Conservation (phyloP, 2,329 filamentous ascomycete genomes). For the Microdochium bolleyi region DNA sequence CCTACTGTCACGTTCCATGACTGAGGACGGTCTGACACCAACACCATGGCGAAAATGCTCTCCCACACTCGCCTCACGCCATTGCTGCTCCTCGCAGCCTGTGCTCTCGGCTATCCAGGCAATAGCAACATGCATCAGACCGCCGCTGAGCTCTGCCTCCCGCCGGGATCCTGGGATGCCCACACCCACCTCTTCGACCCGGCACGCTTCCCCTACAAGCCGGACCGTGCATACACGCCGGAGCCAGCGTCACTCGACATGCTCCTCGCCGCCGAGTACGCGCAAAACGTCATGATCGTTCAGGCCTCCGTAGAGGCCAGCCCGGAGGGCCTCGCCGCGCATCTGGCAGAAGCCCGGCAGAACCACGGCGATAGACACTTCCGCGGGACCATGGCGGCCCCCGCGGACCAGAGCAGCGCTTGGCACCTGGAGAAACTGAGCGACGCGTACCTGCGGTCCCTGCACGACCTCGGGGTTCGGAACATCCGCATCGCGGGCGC, state of each 20-base stretch:
- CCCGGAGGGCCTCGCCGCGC: background rate
- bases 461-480: background rate
- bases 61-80: background rate
- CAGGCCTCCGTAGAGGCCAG: background rate
- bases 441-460: background rate
- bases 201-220: background rate
- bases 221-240: background rate
- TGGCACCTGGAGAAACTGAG: background rate
- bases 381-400: background rate
- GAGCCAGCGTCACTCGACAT: background rate
- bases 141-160: background rate
- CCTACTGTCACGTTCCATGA: too few species aligned
- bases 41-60: background rate
- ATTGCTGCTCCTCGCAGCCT: background rate
- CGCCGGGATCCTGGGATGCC: background rate
- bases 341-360: background rate
- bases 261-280: background rate
- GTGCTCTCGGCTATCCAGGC: background rate
- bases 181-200: background rate
- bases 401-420: background rate
- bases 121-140: background rate
- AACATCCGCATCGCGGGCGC: background rate
- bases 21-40: too few species aligned
- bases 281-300: background rate
- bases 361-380: background rate